Conservation (phyloP, 306 rosid genomes). For the Quercus variabilis region DNA sequence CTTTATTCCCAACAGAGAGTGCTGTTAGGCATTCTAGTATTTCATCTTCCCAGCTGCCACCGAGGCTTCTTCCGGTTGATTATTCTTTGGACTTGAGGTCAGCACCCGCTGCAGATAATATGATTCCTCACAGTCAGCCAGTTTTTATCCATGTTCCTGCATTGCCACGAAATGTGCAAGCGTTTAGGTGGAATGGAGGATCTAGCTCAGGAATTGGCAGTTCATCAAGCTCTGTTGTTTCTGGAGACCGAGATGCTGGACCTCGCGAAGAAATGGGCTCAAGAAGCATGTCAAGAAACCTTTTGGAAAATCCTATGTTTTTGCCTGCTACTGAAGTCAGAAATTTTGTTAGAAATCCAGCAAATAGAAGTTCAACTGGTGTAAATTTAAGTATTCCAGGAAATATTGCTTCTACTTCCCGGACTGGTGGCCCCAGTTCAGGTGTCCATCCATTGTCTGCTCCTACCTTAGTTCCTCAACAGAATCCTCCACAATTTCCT, state of each 20-base stretch:
- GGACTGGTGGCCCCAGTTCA: slow-evolving; percentile 48
- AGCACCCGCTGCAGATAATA: slow-evolving; percentile 45
- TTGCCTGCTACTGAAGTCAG: slow-evolving; percentile 64
- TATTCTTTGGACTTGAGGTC: slow-evolving; percentile 60
- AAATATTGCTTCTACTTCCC: slow-evolving; percentile 63
- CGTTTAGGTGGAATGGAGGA: slow-evolving; percentile 66
- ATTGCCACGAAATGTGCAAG: slow-evolving; percentile 59
- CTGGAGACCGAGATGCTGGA: slow-evolving; percentile 47
- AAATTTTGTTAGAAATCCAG: slow-evolving; percentile 49
- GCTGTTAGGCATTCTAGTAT: slow-evolving; percentile 52
- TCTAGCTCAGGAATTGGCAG: slow-evolving; percentile 59
- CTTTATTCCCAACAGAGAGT: slow-evolving; percentile 45
- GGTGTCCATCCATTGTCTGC: slow-evolving; percentile 53
- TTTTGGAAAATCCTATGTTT: slow-evolving; percentile 63
- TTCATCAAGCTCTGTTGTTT: slow-evolving; percentile 42
- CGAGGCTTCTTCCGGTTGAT: slow-evolving; percentile 47
- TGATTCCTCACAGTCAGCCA: slow-evolving; percentile 60
- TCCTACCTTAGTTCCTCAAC: slow-evolving; percentile 65
- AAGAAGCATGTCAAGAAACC: slow-evolving; percentile 56
- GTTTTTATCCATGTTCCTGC: slow-evolving; percentile 49
- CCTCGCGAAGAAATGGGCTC: slow-evolving; percentile 51
- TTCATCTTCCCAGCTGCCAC: slow-evolving; percentile 45
- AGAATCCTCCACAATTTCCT: slow-evolving; percentile 67
- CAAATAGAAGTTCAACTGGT: slow-evolving; percentile 38
- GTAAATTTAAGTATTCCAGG: slow-evolving; percentile 55